Base-by-base conservation (phyloP, 345 rosid genomes). In the Luvunga scandens region DNA sequence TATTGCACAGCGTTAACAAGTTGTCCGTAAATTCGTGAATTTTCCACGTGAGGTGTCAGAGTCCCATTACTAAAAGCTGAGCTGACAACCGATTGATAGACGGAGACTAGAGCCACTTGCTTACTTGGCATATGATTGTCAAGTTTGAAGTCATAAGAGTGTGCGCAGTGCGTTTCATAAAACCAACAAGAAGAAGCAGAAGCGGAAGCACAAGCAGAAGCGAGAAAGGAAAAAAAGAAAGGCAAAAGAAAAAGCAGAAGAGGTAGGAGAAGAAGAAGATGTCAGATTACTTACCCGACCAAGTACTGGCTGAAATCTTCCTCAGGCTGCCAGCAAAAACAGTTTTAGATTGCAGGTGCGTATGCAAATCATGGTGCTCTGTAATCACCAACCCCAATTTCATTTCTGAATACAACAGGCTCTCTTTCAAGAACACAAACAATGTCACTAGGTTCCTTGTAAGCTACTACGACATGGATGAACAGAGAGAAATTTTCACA, bases 331-430 rank as follows among this genome's bases (percentile, higher is more conserved):
- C 77, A 5, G 30, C 66, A 16, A 62, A 62, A 61, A 13, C 39
- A 28, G 9, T 74, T 28, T 27, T 74, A 12, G 22, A 28, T 24
- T 62, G 10, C 39, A 62, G 27, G 69, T 63, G 33, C 18, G 77
- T 63, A 25, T 74, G 77, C 69, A 74, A 74, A 55, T 61, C 67
- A 60, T 73, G 77, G 68, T 73, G 18, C 36, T 73, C 38, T 36
- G 10, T 73, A 3, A 24, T 73, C 7, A 60, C 55, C 38, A 10
- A 25, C 36, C 38, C 77, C 4, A 36, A 1, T 24, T 61, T 61
- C 39, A 42, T 63, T 5, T 62, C 69, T 27, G 48, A 16, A 7
- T 64, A 75, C 70, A 39, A 19, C 28, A 33, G 18, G 9, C n/a
- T 27, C 4, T 4, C 57, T 34, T 14, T 28, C 21, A 25, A 18